Conservation (phyloP, 768 basidiomycete species). For the Trametes cinnabarina region DNA sequence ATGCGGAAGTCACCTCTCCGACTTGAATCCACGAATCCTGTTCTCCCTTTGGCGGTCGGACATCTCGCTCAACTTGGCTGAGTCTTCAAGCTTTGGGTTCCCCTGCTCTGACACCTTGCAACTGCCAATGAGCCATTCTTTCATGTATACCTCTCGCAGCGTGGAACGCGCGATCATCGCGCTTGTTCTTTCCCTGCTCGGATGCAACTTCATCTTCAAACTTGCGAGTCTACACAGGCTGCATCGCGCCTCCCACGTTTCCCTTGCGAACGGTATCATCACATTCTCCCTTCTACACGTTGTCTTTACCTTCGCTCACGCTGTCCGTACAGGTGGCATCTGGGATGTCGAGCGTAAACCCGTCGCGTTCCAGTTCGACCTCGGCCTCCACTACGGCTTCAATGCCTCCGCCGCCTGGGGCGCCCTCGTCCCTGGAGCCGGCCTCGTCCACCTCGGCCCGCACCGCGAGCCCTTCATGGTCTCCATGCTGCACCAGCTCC, state of each 20-base stretch:
- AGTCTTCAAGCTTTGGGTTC: too few species aligned
- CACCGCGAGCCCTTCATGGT: conserved; percentile 19
- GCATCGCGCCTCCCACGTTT: neutral
- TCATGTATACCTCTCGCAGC: neutral
- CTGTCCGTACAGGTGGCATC: neutral
- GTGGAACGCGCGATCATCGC: neutral
- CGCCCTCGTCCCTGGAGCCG: conserved; percentile 22
- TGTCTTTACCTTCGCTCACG: too few species aligned
- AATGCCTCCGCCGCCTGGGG: conserved; percentile 16
- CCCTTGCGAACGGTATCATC: neutral
- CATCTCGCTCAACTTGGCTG: too few species aligned
- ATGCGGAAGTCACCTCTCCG: too few species aligned
- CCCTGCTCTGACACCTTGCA: too few species aligned
- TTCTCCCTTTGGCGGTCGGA: too few species aligned
- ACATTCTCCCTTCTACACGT: too few species aligned
- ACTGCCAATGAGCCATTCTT: too few species aligned
- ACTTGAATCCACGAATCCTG: too few species aligned
- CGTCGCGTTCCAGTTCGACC: conserved; percentile 18
- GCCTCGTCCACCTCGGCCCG: conserved; percentile 21
- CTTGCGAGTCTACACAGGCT: neutral
- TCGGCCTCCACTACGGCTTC: conserved; percentile 16
- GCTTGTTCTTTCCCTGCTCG: neutral
- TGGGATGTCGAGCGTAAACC: conserved; percentile 21
- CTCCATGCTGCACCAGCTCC: conserved; percentile 27
- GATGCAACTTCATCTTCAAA: conserved; percentile 9